These are phyloP conservation scores for Rosa hybrid DNA, from an alignment of 331 rosid genomes.

Conservation along the genomic window DNA sequence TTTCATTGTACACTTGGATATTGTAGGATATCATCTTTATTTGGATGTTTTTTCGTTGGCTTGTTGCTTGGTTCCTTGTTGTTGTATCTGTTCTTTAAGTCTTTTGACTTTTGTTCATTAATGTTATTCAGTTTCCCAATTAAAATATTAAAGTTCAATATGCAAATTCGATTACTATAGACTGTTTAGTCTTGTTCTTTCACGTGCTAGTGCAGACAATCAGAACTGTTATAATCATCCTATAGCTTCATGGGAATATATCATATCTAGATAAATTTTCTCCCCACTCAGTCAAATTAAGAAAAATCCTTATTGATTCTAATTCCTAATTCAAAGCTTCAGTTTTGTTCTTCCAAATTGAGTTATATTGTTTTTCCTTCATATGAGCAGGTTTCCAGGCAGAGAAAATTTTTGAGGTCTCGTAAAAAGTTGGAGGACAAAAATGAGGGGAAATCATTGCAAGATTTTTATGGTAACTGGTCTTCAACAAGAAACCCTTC, in stretches of 20 bases:
- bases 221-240: not conserved
- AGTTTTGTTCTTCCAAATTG: not conserved
- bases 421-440: slow-evolving; percentile 46
- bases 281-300: not conserved
- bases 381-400: slow-evolving; percentile 50
- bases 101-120: not conserved
- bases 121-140: not conserved
- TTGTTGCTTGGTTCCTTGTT: not conserved
- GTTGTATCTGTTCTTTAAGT: not conserved
- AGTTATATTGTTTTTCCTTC: not conserved
- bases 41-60: not conserved
- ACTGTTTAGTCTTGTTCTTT: not conserved
- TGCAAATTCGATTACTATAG: too few relatives aligned
- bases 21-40: not conserved
- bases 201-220: not conserved
- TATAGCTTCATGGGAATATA: not conserved
- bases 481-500: slow-evolving; percentile 49
- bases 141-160: not conserved
- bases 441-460: slow-evolving; percentile 43
- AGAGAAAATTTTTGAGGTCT: slow-evolving; percentile 41
- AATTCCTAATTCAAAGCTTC: not conserved
- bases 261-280: not conserved
- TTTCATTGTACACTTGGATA: not conserved
- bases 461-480: slow-evolving; percentile 55
- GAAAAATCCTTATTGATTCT: not conserved